Percentiles rank a stretch among this genome's conserved stretches.
phyloP scores from a whole-genome alignment of 2,329 filamentous ascomycete species.

The Monosporascus sp. region DNA sequence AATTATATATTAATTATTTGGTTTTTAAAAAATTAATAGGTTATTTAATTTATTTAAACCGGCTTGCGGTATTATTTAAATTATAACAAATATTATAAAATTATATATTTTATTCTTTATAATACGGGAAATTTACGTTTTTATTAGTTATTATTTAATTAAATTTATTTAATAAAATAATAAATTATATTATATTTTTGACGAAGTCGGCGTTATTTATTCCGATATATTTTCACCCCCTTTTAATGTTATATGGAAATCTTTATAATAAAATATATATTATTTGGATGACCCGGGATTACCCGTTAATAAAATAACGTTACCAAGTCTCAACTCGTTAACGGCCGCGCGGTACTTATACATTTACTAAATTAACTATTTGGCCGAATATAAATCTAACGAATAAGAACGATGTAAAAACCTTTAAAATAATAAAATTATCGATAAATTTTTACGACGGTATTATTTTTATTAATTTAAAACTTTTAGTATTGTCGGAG shows the following conservation, averaged over 20 bases:
- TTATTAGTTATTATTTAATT: conserved; percentile 38
- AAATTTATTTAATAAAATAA: conserved; percentile 32
- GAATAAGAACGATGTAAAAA: too few species aligned
- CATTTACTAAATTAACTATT: too few species aligned
- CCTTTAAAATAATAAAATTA: too few species aligned
- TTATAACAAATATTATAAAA: conserved; percentile 23
- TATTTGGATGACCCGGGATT: too few species aligned
- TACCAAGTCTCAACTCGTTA: too few species aligned
- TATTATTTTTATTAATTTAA: too few species aligned
- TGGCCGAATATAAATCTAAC: too few species aligned
- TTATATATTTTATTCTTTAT: conserved; percentile 37
- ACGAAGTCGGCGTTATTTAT: neutral
- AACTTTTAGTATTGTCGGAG: too few species aligned
- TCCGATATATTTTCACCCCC: conserved; percentile 18
- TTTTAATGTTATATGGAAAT: conserved; percentile 22
- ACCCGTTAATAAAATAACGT: too few species aligned
- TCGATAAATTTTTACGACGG: too few species aligned
- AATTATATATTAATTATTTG: conserved; percentile 31
- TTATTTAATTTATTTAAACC: conserved; percentile 6
- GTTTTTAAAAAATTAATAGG: conserved; percentile 26
- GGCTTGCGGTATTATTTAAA: neutral
- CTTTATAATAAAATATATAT: conserved; percentile 30
- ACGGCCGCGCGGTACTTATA: too few species aligned
- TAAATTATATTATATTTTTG: conserved; percentile 6
- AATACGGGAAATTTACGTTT: conserved; percentile 22